These are phyloP conservation scores for Erigeron canadensis DNA, from an alignment of 129 eudicot genomes.

Conservation along the genomic window DNA sequence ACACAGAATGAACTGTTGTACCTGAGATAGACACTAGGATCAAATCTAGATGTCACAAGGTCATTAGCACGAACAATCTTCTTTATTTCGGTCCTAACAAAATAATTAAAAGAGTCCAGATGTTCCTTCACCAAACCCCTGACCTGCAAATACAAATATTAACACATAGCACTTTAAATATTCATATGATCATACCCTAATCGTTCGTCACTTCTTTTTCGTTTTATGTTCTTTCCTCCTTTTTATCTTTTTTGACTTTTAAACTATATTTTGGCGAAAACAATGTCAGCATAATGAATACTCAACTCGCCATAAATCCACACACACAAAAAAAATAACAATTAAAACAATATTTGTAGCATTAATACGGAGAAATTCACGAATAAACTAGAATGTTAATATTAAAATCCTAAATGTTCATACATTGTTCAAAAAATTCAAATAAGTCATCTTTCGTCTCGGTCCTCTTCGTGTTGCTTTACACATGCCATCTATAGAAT, in stretches of 20 bases:
- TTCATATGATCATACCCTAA: neutral
- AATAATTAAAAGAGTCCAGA: conserved; percentile 82
- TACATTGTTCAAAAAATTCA: neutral
- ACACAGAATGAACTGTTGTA: conserved; percentile 20
- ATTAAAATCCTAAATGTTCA: neutral
- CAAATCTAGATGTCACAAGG: conserved; percentile 36
- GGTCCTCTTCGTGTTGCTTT: neutral
- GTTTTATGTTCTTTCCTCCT: neutral
- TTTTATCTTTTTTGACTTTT: neutral
- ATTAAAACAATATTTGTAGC: neutral
- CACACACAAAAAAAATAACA: neutral
- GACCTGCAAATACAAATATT: conserved; percentile 48
- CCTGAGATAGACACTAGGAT: conserved; percentile 60
- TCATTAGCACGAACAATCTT: conserved; percentile 75
- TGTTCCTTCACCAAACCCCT: conserved; percentile 94
- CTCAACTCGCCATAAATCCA: neutral
- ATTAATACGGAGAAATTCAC: no score
- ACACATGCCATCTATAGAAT: no score
- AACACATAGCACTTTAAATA: neutral
- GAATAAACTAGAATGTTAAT: no score
- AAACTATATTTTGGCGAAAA: neutral
- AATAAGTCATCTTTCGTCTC: neutral
- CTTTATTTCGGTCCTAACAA: conserved; percentile 61
- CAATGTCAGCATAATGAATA: neutral
- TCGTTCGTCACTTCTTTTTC: neutral